Evolutionary conservation across 441 rosid species (phyloP).

Genomic region (Erodium trifolium): DNA sequence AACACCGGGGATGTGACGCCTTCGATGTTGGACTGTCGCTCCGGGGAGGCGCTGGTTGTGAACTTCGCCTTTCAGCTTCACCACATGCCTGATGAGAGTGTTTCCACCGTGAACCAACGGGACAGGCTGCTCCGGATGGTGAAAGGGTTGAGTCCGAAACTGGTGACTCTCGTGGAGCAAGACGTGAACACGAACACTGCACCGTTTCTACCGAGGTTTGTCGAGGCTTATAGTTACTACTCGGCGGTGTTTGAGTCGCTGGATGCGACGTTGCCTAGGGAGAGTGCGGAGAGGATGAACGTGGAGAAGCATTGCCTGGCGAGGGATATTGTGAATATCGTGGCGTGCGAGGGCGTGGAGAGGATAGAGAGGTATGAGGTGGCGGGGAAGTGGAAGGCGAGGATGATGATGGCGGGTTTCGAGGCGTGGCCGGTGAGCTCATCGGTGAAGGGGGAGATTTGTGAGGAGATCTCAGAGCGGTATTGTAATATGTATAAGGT

Average conservation of each 20-base stretch:
- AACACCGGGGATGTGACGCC: conserved; percentile 67
- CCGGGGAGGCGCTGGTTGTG: conserved; percentile 69
- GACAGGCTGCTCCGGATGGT: conserved; percentile 92
- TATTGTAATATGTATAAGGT: conserved; percentile 60
- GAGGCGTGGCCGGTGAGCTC: conserved; percentile 48
- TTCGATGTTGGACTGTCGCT: conserved; percentile 46
- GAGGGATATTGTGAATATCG: conserved; percentile 83
- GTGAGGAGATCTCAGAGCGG: conserved; percentile 39
- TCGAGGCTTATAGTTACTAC: conserved; percentile 83
- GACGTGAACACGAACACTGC: conserved; percentile 89
- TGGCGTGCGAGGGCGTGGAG: conserved; percentile 97
- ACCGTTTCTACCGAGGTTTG: conserved; percentile 71
- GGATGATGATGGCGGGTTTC: conserved; percentile 96
- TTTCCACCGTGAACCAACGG: conserved; percentile 75
- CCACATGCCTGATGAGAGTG: conserved; percentile 99
- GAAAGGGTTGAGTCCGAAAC: conserved; percentile 79
- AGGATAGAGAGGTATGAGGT: conserved; percentile 85
- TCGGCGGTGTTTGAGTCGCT: conserved; percentile 89
- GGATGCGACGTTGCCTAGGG: conserved; percentile 84
- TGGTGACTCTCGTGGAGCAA: conserved; percentile 89
- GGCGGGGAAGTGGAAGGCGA: conserved; percentile 95
- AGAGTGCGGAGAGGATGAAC: conserved; percentile 92
- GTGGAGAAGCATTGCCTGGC: conserved; percentile 95
- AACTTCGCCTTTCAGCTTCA: conserved; percentile 97
- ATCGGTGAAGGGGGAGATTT: conserved; percentile 39